Percentiles rank a stretch among this genome's conserved stretches.
Evolutionary conservation across 305 asterid genomes (phyloP).

Genomic region (Fraxinus sp.): DNA sequence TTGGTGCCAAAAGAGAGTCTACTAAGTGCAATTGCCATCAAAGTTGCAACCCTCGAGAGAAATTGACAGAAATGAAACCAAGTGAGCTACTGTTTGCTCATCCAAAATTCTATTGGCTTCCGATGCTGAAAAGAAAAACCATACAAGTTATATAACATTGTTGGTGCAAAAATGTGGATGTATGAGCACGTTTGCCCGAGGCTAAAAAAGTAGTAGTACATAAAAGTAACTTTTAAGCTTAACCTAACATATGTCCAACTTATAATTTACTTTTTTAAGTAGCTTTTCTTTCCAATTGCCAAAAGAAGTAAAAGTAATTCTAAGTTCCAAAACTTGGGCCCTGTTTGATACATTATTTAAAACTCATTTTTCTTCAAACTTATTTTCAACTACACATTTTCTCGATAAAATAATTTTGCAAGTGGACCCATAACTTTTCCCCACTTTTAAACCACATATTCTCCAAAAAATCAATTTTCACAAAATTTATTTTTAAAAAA

Average conservation of each 20-base stretch:
- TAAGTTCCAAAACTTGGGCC: not conserved
- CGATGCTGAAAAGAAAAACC: conserved; percentile 54
- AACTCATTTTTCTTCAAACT: too few relatives aligned
- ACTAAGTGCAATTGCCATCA: not conserved
- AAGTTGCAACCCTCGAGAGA: not conserved
- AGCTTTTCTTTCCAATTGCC: not conserved
- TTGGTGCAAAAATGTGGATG: not conserved
- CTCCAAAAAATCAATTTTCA: not conserved
- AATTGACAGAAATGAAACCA: not conserved
- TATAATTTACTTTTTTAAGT: not conserved
- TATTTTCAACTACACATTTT: not conserved
- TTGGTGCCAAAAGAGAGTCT: not conserved
- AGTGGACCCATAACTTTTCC: not conserved
- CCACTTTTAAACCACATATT: not conserved
- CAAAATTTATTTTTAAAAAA: not conserved
- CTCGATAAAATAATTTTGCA: not conserved
- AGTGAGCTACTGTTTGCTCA: not conserved
- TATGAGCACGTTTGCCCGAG: not conserved
- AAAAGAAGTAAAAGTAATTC: not conserved
- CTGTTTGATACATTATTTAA: not conserved
- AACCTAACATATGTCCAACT: not conserved
- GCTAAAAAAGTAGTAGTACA: not conserved
- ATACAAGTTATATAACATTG: not conserved
- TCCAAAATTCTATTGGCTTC: conserved; percentile 69
- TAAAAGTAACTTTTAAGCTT: not conserved